Base-by-base conservation (phyloP, 805 yeast species). In the Naumovozyma dairenensis region DNA sequence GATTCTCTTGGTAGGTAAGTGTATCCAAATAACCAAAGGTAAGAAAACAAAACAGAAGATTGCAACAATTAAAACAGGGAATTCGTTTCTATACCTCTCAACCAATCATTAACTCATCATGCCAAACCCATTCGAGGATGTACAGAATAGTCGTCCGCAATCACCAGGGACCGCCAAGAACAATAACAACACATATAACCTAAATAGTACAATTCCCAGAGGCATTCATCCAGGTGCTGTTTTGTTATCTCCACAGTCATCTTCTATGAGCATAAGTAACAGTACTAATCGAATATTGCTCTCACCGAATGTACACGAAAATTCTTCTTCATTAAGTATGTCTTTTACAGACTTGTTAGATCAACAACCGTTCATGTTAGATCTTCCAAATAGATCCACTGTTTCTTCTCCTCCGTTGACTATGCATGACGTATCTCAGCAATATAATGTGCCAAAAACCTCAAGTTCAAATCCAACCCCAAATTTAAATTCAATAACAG, bases 181-280 rank as follows among this genome's bases (percentile, higher is more conserved):
- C n/a, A n/a, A n/a, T n/a, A n/a, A n/a, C n/a, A 24, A 24, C 13
- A 12, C 26, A 24, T 24, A 24, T 12, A 24, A 7, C n/a, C n/a
- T n/a, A n/a, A 43, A 42, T n/a, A n/a, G n/a, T 29, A 26, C 42
- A 10, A 33, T 43, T 21, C 28, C 46, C 4, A 42, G 60, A 40
- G 47, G 60, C 33, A 59, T 57, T n/a, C 64, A 58, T 35, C 67
- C 67, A 3, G 67, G 67, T 19, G 67, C 67, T 7, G 63, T 58
- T 6, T 43, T 62, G 14, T 38, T 62, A 22, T 59, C 65, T 2
- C 62, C 66, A 14, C 45, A 45, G 31, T 39, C 54, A 4, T 43
- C 53, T 8, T 24, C 26, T 8, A 24, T 24, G 29, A 25, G 17
- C 13, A 25, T 10, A 4, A 24, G 38, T 32, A 34, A 19, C 25